Conservation (phyloP, 2,329 filamentous ascomycete genomes). For the Colletotrichum neosansevieriae region DNA sequence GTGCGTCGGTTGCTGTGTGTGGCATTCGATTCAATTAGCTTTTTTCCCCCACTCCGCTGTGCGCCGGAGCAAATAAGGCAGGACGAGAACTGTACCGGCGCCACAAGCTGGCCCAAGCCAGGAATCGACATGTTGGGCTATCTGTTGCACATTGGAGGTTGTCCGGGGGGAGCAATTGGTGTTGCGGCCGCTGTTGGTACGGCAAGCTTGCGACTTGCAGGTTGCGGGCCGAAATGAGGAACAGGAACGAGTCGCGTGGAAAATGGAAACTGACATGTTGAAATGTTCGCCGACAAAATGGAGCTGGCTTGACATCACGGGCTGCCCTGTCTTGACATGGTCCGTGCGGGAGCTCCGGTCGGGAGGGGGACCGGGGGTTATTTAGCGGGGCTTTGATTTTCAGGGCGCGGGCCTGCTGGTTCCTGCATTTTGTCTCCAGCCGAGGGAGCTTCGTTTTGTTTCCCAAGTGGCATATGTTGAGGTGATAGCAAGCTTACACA, state of each 20-base stretch:
- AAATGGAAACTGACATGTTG: background rate
- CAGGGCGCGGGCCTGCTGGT: conserved; percentile 6
- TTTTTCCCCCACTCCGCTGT: too few relatives aligned
- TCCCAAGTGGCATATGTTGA: too few relatives aligned
- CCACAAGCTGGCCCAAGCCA: conserved; percentile 76
- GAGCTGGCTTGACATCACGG: conserved; percentile 33
- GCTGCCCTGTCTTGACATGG: background rate
- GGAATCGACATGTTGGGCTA: conserved; percentile 74
- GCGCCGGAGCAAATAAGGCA: background rate
- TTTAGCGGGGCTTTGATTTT: conserved; percentile 26
- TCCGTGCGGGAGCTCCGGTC: conserved; percentile 32
- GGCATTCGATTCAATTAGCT: background rate
- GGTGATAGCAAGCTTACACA: too few relatives aligned
- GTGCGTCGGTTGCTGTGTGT: conserved; percentile 48
- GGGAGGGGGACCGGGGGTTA: too few relatives aligned
- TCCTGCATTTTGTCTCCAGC: conserved; percentile 17
- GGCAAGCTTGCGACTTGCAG: background rate
- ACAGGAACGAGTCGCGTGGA: conserved; percentile 12
- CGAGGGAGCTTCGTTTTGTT: too few relatives aligned
- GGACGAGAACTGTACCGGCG: conserved; percentile 60
- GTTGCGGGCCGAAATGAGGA: background rate
- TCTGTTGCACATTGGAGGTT: conserved; percentile 21
- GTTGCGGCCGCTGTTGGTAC: background rate
- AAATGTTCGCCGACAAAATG: background rate
- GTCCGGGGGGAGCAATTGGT: background rate